phyloP scores from a whole-genome alignment of 2,329 filamentous ascomycete genomes.

The Aspergillus cejpii region DNA sequence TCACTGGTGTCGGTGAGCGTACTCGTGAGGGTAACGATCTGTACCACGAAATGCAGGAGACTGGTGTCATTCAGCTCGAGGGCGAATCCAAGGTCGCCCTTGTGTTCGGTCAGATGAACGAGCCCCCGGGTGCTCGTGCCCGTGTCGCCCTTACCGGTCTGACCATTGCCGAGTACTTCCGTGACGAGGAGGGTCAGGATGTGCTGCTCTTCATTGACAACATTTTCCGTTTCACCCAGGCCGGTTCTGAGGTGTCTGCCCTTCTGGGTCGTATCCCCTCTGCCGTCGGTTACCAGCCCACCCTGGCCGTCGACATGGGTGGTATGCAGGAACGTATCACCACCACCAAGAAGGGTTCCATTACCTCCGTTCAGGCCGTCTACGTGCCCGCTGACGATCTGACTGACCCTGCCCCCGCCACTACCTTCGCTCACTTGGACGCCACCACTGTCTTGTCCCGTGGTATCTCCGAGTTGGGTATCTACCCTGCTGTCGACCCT shows the following conservation, averaged over 20 bases:
- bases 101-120: conserved; percentile 99
- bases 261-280: conserved; percentile 99
- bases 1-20: conserved; percentile 99
- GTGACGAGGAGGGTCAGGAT: conserved; percentile 76
- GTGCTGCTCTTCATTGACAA: conserved; percentile 99
- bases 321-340: conserved; percentile 99
- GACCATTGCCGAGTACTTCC: conserved; percentile 66
- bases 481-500: conserved; percentile 99
- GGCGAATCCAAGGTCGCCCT: conserved; percentile 99
- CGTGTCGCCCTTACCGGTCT: conserved; percentile 96
- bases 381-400: conserved; percentile 99
- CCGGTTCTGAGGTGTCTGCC: conserved; percentile 99
- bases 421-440: conserved; percentile 99
- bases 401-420: conserved; percentile 98
- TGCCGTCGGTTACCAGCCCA: conserved; percentile 99
- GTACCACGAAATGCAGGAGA: conserved; percentile 99
- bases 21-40: conserved; percentile 99
- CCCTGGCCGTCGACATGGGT: conserved; percentile 98
- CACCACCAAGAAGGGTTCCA: conserved; percentile 98
- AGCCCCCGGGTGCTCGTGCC: conserved; percentile 98
- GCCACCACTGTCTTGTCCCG: conserved; percentile 99
- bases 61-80: conserved; percentile 97
- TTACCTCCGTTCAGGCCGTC: conserved; percentile 99
- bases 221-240: conserved; percentile 99
- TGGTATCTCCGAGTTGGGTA: conserved; percentile 99